Evolutionary conservation across 345 rosid genomes (phyloP), one percentile per base, ranked within the genome.

Genomic region (Lagerstroemia speciosa): DNA sequence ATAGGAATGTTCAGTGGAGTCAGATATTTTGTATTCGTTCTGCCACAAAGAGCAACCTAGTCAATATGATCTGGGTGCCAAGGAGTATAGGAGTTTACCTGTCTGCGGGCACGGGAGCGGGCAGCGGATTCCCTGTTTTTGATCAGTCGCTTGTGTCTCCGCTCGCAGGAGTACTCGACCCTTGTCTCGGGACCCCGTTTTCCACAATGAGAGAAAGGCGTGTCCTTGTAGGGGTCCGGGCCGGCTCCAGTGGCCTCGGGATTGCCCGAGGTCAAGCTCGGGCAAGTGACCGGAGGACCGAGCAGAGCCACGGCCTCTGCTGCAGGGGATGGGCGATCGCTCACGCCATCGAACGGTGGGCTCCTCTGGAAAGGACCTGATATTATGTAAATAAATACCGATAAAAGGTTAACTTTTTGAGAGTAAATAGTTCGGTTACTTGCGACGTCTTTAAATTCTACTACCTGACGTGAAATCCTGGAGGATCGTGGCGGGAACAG

Each of bases 101-200:
- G 91, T 72, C 78, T 86, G 67, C 86, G 77, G n/a, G 86, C 85
- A 37, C 91, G 74, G 72, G 86, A 86, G 58, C 88, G 81, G 43
- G 83, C 86, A 7, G 91, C 86, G 24, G 91, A 84, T 69, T 86
- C 91, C 71, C 91, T 75, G 73, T 84, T 86, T 78, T 84, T 86
- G 66, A 86, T 83, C 86, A 69, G 70, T 50, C 91, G 81, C 70
- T 80, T 81, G n/a, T 72, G 72, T 24, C 82, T 69, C 69, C 74
- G 78, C 27, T 81, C 83, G 32, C 45, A 55, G 30, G 70, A 65
- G 29, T n/a, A n/a, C n/a, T 48, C 71, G 5, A 48, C 79, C 4
- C 48, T 73, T 33, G 46, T 64, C 50, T 75, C 78, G 32, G 67
- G 72, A 30, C 48, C 62, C 68, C 76, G 69, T 63, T 79, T 79